Evolutionary conservation across 805 yeast species (phyloP).

Genomic region (Novakomyces olei): DNA sequence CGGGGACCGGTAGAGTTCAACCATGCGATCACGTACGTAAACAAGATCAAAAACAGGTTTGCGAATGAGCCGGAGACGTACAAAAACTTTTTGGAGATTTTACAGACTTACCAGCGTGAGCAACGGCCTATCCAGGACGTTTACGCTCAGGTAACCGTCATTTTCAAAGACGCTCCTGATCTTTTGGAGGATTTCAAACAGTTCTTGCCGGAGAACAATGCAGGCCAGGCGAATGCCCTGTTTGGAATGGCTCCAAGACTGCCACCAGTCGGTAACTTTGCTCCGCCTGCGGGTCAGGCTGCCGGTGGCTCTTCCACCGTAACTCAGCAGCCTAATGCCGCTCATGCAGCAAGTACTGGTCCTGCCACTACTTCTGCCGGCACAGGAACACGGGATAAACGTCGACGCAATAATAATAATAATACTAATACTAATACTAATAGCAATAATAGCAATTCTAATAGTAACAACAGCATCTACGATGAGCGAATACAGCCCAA

Average conservation of each 20-base stretch:
- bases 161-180: slow-evolving; percentile 87
- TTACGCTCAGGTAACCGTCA: slow-evolving; percentile 70
- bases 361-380: no score
- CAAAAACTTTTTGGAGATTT: slow-evolving; percentile 78
- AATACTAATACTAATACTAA: no score
- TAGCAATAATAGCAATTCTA: no score
- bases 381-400: no score
- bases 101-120: slow-evolving; percentile 91
- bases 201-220: slow-evolving; percentile 56
- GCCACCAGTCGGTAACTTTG: slow-evolving; percentile 79
- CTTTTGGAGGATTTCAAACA: slow-evolving; percentile 83
- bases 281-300: slow-evolving; percentile 23
- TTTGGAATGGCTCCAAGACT: slow-evolving; percentile 14
- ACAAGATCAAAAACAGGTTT: slow-evolving; percentile 84
- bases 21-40: slow-evolving; percentile 90
- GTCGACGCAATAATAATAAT: no score
- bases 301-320: no score
- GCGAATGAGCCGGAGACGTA: slow-evolving; percentile 88
- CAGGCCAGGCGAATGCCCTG: slow-evolving; percentile 7
- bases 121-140: slow-evolving; percentile 90
- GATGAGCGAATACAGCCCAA: no score
- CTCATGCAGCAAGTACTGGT: no score
- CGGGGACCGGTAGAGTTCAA: slow-evolving; percentile 94
- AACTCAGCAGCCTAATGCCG: no score
- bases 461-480: no score